A percentile compares a stretch with the other conserved stretches of the same genome.
phyloP scores from a whole-genome alignment of 129 eudicot genomes.

The Pulicaria dysenterica region DNA sequence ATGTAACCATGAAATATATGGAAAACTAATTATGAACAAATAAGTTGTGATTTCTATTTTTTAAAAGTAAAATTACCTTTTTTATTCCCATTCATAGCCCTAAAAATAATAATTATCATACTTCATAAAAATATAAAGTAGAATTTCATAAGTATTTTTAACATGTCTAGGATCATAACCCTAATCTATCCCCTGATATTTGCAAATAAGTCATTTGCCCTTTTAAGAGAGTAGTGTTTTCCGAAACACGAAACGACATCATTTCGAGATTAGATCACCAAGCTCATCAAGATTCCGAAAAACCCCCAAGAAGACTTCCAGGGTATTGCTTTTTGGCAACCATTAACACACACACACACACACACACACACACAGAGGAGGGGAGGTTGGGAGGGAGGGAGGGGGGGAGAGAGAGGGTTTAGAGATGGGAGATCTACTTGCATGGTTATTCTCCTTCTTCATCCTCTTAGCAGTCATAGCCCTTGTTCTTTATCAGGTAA shows the following conservation, averaged over 20 bases:
- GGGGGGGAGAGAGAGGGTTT: background rate
- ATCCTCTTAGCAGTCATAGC: conserved; percentile 39
- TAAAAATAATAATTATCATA: no score
- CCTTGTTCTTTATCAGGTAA: conserved; percentile 43
- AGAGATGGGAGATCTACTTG: conserved; percentile 37
- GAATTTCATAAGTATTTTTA: no score
- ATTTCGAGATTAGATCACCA: background rate
- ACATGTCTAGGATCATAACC: no score
- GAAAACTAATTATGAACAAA: no score
- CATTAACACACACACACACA: conserved; percentile 15
- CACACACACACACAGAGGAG: background rate
- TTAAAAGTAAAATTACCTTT: no score
- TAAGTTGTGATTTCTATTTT: no score
- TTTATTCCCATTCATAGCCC: no score
- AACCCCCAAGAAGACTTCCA: conserved; percentile 7
- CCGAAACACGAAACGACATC: background rate
- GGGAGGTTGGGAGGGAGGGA: no score
- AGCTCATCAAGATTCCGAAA: conserved; percentile 11
- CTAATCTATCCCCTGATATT: no score
- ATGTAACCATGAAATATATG: no score
- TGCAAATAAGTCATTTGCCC: no score
- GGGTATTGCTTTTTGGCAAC: conserved; percentile 10
- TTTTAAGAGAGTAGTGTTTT: background rate
- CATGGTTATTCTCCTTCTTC: conserved; percentile 44
- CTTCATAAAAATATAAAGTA: no score